Percentiles rank a stretch among this genome's conserved stretches.
Evolutionary conservation across 768 basidiomycete species (phyloP).

Genomic region (Sporobolomyces phaffii): DNA sequence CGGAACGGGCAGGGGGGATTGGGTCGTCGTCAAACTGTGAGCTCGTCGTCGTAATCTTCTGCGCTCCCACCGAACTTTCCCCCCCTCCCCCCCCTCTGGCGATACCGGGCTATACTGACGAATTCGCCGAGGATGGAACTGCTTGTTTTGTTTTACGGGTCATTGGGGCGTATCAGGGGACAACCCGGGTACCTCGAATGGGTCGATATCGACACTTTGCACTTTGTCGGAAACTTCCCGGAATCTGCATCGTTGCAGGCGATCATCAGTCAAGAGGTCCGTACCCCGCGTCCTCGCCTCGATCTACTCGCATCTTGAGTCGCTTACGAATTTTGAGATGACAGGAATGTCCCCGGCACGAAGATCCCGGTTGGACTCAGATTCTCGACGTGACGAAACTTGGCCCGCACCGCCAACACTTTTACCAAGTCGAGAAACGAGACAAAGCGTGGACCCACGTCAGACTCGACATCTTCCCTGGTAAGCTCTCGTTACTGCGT

Average conservation of each 20-base stretch:
- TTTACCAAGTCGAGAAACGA: constrained; percentile 70
- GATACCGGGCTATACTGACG: too few species aligned
- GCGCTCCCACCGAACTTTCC: constrained; percentile 1
- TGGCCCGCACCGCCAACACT: constrained; percentile 83
- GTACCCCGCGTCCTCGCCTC: too few species aligned
- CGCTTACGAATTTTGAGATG: too few species aligned
- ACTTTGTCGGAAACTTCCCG: constrained; percentile 95
- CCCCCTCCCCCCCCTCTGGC: background rate
- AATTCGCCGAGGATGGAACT: too few species aligned
- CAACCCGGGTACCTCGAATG: constrained; percentile 63
- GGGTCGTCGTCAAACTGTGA: constrained; percentile 82
- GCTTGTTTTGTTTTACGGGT: background rate
- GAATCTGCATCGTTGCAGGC: constrained; percentile 77
- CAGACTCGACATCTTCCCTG: constrained; percentile 76
- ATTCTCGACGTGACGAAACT: constrained; percentile 72
- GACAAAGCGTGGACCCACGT: constrained; percentile 69
- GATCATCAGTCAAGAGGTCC: constrained; percentile 47
- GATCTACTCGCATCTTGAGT: too few species aligned
- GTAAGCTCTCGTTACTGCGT: constrained; percentile 41
- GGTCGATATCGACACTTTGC: constrained; percentile 84
- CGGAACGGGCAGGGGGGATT: constrained; percentile 73
- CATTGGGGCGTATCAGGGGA: constrained; percentile 59
- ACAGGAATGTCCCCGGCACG: constrained; percentile 46
- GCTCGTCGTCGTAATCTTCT: constrained; percentile 43
- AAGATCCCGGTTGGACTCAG: constrained; percentile 59